A percentile compares a stretch with the other conserved stretches of the same genome.
phyloP scores from a whole-genome alignment of 2,329 filamentous ascomycete species.

The Lachnellula hyalina region DNA sequence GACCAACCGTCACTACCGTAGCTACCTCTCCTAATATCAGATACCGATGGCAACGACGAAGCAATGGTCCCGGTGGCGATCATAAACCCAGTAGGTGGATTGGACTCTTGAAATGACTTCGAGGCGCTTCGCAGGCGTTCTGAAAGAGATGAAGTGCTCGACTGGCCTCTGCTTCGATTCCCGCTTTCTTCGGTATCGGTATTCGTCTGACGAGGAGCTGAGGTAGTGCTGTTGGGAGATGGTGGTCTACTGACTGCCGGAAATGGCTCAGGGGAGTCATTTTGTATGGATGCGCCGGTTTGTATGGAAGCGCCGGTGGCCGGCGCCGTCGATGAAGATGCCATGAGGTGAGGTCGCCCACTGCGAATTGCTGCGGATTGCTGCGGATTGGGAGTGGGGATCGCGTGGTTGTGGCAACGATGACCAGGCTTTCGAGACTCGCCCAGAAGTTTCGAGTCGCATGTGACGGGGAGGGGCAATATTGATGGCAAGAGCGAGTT shows the following conservation, averaged over 20 bases:
- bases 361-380: background rate
- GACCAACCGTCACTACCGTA: constrained; percentile 30
- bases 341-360: background rate
- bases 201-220: constrained; percentile 3
- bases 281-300: constrained; percentile 3
- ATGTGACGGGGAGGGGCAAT: too few species aligned
- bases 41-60: constrained; percentile 26
- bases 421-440: background rate
- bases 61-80: constrained; percentile 42
- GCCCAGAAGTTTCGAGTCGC: background rate
- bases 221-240: constrained; percentile 8
- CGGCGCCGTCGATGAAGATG: background rate
- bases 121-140: constrained; percentile 28
- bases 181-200: constrained; percentile 8
- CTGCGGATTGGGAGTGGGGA: background rate
- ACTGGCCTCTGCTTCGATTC: constrained; percentile 12
- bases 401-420: background rate
- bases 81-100: constrained; percentile 43
- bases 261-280: constrained; percentile 16
- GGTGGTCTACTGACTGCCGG: constrained; percentile 10
- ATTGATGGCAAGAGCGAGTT: too few species aligned
- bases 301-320: constrained; percentile 3
- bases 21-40: constrained; percentile 29
- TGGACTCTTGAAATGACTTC: constrained; percentile 40
- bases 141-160: constrained; percentile 19